Base-by-base conservation (phyloP, 768 basidiomycete genomes). In the Mycena floridula region DNA sequence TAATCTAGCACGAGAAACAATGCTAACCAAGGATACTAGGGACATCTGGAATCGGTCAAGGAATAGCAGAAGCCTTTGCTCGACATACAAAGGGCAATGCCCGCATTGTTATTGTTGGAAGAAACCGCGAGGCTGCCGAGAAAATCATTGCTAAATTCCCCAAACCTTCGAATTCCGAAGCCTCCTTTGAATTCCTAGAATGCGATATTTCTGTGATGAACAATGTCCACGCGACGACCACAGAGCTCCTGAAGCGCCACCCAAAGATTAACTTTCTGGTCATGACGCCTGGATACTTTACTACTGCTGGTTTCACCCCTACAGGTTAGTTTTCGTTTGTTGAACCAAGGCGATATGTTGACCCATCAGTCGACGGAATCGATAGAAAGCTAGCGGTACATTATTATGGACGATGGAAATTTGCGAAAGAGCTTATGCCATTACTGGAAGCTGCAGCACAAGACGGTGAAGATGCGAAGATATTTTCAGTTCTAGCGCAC, bases 81-180 rank as follows among this genome's bases (percentile, higher is more conserved):
- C 48, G 51, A 26, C 53, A 62, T 52, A 59, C 62, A 9, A 57
- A 62, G 38, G 65, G 66, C 30, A 59, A 61, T 45, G 58, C 60
- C 25, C 62, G 65, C 45, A 65, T 67, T 54, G 52, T 66, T 41
- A 49, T 67, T 42, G 49, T 60, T 42, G 66, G 65, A 3, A 57
- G 65, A 40, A 65, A 64, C 50, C 50, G 55, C 38, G 47, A 49
- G 20, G 61, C 65, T 20, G 66, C 46, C 13, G 44, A 48, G 20
- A 21, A 21, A 18, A 45, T 43, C 22, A 22, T 48, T 12, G 15
- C 47, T 16, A 8, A 16, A 5, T 18, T 48, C 18, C 47, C 44
- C 22, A 37, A 53, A 37, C 9, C 9, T 30, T 59, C 4, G 53
- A 62, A 37, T 32, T 43, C 23, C 20, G 30, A 11, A 6, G 20